These are phyloP conservation scores for Umbelopsis ramanniana DNA, from an alignment of 192 early-diverging fungal species.

Conservation along the genomic window DNA sequence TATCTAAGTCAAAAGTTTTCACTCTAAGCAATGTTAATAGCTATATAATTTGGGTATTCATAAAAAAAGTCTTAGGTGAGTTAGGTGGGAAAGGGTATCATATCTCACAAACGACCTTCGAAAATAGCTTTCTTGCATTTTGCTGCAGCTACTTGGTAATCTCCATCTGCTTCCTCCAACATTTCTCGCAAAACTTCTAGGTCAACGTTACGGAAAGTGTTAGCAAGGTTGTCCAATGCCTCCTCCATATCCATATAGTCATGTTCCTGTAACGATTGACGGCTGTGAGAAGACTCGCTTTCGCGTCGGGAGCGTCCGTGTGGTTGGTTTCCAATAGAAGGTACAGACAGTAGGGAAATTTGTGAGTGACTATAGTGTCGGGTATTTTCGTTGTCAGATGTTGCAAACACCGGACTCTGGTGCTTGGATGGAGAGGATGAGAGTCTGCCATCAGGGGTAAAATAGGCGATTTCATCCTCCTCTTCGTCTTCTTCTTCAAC, in stretches of 20 bases:
- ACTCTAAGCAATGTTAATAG: not conserved
- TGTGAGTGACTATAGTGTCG: constrained; percentile 12
- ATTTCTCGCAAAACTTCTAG: not conserved
- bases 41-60: too few species aligned
- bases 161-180: constrained; percentile 10
- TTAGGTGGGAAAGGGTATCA: not conserved
- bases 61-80: too few species aligned
- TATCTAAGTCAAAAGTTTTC: not conserved
- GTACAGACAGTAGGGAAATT: constrained; percentile 6
- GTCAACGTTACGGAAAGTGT: not conserved
- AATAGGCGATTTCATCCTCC: constrained; percentile 16
- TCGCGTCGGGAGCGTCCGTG: not conserved
- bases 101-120: constrained; percentile 6
- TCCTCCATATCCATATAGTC: constrained; percentile 22
- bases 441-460: constrained; percentile 4
- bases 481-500: constrained; percentile 18
- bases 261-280: not conserved
- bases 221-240: not conserved
- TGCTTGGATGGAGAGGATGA: not conserved
- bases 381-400: not conserved
- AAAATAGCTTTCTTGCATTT: constrained; percentile 12
- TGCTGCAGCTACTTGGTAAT: constrained; percentile 1
- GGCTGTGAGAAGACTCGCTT: constrained; percentile 18
- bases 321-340: constrained; percentile 1
- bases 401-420: not conserved